These are phyloP conservation scores for Dioszegia aurantiaca DNA, from an alignment of 768 basidiomycete genomes.

Conservation along the genomic window DNA sequence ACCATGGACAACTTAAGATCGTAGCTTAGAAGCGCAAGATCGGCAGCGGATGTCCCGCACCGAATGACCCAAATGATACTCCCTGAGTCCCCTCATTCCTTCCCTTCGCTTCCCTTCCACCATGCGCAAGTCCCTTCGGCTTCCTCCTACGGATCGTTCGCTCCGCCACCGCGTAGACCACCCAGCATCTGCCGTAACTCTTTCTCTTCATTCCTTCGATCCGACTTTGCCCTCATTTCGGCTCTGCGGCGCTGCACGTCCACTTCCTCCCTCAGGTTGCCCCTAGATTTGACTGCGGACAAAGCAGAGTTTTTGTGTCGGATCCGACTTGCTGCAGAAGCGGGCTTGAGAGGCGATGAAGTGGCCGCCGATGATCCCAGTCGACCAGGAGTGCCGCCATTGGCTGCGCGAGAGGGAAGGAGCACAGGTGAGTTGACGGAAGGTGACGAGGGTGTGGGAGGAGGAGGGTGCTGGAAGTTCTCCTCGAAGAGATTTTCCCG, in stretches of 20 bases:
- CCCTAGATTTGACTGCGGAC: slow-evolving; percentile 33
- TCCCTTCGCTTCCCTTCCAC: background rate
- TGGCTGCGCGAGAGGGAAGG: background rate
- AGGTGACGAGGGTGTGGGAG: slow-evolving; percentile 10
- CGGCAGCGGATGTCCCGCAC: too few species aligned
- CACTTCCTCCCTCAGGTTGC: slow-evolving; percentile 30
- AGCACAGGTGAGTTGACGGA: background rate
- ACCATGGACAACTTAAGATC: background rate
- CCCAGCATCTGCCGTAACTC: slow-evolving; percentile 39
- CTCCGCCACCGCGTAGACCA: slow-evolving; percentile 1
- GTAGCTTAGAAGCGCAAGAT: too few species aligned
- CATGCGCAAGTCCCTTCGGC: too few species aligned
- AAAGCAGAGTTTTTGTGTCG: slow-evolving; percentile 21
- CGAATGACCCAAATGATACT: too few species aligned
- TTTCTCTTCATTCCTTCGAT: slow-evolving; percentile 36
- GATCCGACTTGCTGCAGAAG: slow-evolving; percentile 1
- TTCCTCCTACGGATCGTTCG: background rate
- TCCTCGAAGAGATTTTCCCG: slow-evolving; percentile 27
- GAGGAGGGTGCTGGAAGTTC: slow-evolving; percentile 16
- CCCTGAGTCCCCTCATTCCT: slow-evolving; percentile 1
- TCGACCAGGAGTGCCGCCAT: background rate
- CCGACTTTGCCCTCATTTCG: slow-evolving; percentile 37
- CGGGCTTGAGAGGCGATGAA: background rate
- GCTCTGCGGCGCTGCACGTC: slow-evolving; percentile 24
- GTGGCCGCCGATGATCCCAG: background rate